Conservation (phyloP, 768 basidiomycete genomes). For the Tylopilus felleus region DNA sequence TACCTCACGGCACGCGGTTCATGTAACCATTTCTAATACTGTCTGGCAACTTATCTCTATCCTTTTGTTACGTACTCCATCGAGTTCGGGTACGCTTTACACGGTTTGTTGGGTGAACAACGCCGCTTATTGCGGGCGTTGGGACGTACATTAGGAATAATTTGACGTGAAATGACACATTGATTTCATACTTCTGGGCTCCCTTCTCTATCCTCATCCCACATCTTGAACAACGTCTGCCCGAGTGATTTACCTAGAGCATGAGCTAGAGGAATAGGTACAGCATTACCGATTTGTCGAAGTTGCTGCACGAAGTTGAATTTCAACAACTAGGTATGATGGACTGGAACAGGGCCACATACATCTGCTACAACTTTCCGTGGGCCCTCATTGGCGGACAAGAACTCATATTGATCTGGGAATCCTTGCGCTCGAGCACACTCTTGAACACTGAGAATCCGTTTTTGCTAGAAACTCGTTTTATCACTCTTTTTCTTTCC, state of each 20-base stretch:
- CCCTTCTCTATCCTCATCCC: constrained; percentile 44
- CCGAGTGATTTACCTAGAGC: constrained; percentile 53
- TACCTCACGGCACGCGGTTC: constrained; percentile 10
- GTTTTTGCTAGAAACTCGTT: constrained; percentile 53
- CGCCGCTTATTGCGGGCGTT: neutral
- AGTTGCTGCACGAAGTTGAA: constrained; percentile 49
- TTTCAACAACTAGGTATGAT: constrained; percentile 1
- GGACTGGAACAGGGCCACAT: constrained; percentile 21
- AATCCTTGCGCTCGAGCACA: constrained; percentile 77
- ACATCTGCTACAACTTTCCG: constrained; percentile 49
- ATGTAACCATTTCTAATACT: neutral
- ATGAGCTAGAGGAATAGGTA: constrained; percentile 65
- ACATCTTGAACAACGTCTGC: constrained; percentile 43
- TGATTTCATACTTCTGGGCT: constrained; percentile 40
- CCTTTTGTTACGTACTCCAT: neutral
- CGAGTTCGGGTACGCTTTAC: constrained; percentile 1
- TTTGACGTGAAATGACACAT: neutral
- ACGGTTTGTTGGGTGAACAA: neutral
- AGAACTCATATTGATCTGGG: constrained; percentile 65
- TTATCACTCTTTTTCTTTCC: neutral
- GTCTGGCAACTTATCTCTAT: constrained; percentile 15
- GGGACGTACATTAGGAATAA: constrained; percentile 3
- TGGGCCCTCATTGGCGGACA: constrained; percentile 40
- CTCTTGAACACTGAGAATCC: constrained; percentile 64
- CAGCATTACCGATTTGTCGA: constrained; percentile 78